phyloP scores from a whole-genome alignment of 345 rosid genomes.

The Eucalyptus tenuipes region DNA sequence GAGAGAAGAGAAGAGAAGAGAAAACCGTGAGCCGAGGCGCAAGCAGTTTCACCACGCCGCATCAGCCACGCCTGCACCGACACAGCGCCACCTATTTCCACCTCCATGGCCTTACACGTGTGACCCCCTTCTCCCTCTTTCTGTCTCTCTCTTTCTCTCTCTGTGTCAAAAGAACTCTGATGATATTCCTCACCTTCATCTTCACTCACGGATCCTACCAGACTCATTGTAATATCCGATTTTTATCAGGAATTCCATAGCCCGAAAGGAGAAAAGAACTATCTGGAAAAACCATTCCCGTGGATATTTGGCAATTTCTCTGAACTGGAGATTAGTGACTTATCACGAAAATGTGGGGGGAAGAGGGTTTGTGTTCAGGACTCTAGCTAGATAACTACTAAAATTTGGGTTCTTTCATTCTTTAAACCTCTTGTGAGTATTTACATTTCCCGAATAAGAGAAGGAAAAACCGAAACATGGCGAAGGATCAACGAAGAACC shows the following conservation, averaged over 20 bases:
- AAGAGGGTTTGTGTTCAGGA: background rate
- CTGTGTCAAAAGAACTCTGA: background rate
- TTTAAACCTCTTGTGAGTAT: background rate
- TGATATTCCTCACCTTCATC: background rate
- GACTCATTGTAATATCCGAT: background rate
- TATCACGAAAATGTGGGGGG: background rate
- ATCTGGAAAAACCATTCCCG: background rate
- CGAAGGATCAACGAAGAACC: background rate
- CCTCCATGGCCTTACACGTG: background rate
- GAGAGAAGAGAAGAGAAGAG: background rate
- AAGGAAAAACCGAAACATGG: background rate
- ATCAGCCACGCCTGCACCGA: background rate
- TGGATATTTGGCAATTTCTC: background rate
- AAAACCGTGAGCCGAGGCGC: background rate
- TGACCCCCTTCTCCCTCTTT: background rate
- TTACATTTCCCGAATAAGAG: conserved; percentile 20
- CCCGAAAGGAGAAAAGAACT: background rate
- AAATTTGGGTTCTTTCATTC: background rate
- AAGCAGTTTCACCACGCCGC: conserved; percentile 1
- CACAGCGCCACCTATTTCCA: background rate
- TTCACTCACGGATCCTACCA: background rate
- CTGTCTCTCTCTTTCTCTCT: background rate
- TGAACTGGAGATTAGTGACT: background rate
- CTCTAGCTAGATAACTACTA: background rate
- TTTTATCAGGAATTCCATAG: background rate